Evolutionary conservation across 768 basidiomycete genomes (phyloP).

Genomic region (Lanmaoa rubissima): DNA sequence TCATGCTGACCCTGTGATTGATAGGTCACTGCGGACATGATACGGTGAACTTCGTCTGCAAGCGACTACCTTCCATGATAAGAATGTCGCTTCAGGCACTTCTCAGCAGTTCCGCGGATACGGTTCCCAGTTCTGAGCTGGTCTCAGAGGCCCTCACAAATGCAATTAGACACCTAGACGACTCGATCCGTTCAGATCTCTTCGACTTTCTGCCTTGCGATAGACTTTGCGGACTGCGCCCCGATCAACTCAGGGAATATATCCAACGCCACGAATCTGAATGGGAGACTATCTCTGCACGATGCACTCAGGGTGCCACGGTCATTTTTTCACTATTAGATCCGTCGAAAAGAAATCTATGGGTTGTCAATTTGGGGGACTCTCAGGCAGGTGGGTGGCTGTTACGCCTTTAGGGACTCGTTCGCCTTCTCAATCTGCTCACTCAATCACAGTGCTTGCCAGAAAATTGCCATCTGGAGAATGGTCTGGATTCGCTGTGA

Average conservation of each 20-base stretch:
- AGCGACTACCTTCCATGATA: slow-evolving; percentile 41
- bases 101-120: slow-evolving; percentile 24
- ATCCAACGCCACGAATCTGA: slow-evolving; percentile 36
- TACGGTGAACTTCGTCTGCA: slow-evolving; percentile 44
- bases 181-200: slow-evolving; percentile 43
- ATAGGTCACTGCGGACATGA: slow-evolving; percentile 49
- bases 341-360: slow-evolving; percentile 27
- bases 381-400: slow-evolving; percentile 32
- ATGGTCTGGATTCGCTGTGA: slow-evolving; percentile 25
- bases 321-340: slow-evolving; percentile 34
- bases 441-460: slow-evolving; percentile 19
- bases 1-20: slow-evolving; percentile 15
- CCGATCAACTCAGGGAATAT: slow-evolving; percentile 39
- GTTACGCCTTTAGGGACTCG: neutral
- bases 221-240: slow-evolving; percentile 34
- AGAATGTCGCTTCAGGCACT: slow-evolving; percentile 37
- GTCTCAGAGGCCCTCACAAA: slow-evolving; percentile 40
- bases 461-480: slow-evolving; percentile 16
- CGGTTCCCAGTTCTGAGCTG: slow-evolving; percentile 28
- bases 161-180: slow-evolving; percentile 41
- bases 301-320: slow-evolving; percentile 34
- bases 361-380: slow-evolving; percentile 37
- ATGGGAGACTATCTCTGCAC: slow-evolving; percentile 36
- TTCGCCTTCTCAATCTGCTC: slow-evolving; percentile 3
- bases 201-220: slow-evolving; percentile 42